Base-by-base conservation (phyloP, 495 filamentous ascomycete species). In the Beverwykella pulmonaria region DNA sequence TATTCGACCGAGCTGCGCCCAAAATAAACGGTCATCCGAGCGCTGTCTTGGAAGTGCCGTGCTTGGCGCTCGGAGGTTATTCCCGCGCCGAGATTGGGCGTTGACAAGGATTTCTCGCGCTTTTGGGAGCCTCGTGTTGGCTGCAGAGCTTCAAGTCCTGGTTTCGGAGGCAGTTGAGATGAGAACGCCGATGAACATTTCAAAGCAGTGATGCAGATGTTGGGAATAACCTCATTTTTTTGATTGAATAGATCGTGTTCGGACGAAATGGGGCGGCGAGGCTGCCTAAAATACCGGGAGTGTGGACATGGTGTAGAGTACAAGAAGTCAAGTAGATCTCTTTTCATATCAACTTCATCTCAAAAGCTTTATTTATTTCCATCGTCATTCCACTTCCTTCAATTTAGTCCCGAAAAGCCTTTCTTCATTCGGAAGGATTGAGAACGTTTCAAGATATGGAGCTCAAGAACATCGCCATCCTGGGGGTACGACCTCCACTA, bases 401-500 rank as follows among this genome's bases (percentile, higher is more conserved):
- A 34, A n/a, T n/a, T n/a, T n/a, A n/a, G n/a, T n/a, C n/a, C n/a
- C n/a, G n/a, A n/a, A n/a, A n/a, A n/a, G n/a, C n/a, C n/a, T n/a
- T n/a, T n/a, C n/a, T n/a, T n/a, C n/a, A n/a, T n/a, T n/a, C n/a
- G n/a, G n/a, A n/a, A n/a, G n/a, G 8, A 2, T 14, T n/a, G 39
- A 44, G 15, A 9, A 44, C 26, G 5, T 7, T 34, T 25, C 14
- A 22, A 34, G 55, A 59, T 22, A 70, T 65, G 67, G 32, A 65
- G 50, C 55, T 65, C 27, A 70, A 70, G 30, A 65, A 54, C 53
- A 65, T 70, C 48, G 56, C 67, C 30, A 65, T 70, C 17, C 32
- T 65, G 15, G 67, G 67, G 20, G 61, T 69, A 69, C 19, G 23
- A 6, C 44, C 19, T 49, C 25, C 52, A 15, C n/a, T 8, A 19